phyloP scores from a whole-genome alignment of 805 yeast species.

The Kodamaea nitidulidarum region DNA sequence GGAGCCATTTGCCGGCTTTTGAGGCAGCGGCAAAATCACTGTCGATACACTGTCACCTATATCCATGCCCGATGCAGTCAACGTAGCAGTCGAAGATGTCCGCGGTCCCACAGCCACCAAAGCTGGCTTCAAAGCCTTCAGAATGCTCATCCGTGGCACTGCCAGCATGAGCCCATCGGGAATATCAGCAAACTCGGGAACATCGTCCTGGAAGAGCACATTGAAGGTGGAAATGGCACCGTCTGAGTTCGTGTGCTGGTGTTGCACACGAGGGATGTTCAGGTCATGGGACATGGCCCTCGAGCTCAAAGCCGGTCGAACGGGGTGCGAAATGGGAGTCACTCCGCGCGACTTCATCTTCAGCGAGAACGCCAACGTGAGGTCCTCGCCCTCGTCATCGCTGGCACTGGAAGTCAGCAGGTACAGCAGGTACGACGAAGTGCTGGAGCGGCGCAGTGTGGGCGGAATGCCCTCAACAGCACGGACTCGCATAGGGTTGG shows the following conservation, averaged over 20 bases:
- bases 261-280: conserved; percentile 29
- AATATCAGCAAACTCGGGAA: conserved; percentile 27
- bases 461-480: conserved; percentile 23
- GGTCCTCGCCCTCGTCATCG: conserved; percentile 40
- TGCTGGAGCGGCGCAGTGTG: conserved; percentile 5
- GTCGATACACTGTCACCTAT: conserved; percentile 8
- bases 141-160: conserved; percentile 25
- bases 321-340: not conserved
- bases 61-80: conserved; percentile 16
- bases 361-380: conserved; percentile 43
- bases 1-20: no score
- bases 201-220: conserved; percentile 26
- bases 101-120: conserved; percentile 3
- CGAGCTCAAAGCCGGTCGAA: conserved; percentile 18
- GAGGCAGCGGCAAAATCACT: not conserved
- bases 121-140: conserved; percentile 9
- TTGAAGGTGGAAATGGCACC: conserved; percentile 14
- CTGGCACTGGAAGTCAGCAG: conserved; percentile 14
- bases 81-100: conserved; percentile 16
- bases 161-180: conserved; percentile 36
- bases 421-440: conserved; percentile 12
- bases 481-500: conserved; percentile 2
- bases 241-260: conserved; percentile 10
- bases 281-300: conserved; percentile 42
- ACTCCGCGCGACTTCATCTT: conserved; percentile 19